Conservation (phyloP, 202 grass and related monocot species). For the Hordeum pubiflorum region DNA sequence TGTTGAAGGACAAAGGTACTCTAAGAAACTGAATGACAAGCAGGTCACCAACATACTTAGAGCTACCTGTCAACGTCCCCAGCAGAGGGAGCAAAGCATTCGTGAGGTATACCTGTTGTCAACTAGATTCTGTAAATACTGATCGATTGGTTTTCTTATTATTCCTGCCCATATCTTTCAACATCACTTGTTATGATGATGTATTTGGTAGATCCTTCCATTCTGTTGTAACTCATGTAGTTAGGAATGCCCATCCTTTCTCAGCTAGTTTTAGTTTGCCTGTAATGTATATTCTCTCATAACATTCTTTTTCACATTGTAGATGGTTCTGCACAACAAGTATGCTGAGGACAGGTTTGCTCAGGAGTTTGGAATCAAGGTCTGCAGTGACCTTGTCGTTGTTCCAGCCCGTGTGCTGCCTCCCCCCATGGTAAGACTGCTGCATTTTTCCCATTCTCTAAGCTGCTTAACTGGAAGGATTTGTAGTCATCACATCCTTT, state of each 20-base stretch:
- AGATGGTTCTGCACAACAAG: slow-evolving; percentile 60
- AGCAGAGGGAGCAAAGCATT: slow-evolving; percentile 52
- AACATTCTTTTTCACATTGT: background rate
- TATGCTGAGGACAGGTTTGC: slow-evolving; percentile 53
- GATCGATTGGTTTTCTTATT: background rate
- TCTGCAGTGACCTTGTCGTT: slow-evolving; percentile 41
- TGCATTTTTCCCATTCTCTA: background rate
- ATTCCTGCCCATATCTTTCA: background rate
- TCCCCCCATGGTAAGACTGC: slow-evolving; percentile 42
- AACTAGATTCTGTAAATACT: background rate
- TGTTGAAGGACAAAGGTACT: slow-evolving; percentile 61
- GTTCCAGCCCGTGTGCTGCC: slow-evolving; percentile 64
- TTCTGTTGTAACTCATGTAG: no score
- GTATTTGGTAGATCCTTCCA: background rate
- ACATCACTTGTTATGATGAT: background rate
- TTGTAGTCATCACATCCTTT: background rate
- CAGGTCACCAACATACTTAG: slow-evolving; percentile 63
- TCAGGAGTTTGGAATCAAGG: slow-evolving; percentile 57
- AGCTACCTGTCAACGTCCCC: slow-evolving; percentile 63
- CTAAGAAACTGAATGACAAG: slow-evolving; percentile 60
- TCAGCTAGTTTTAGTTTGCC: background rate
- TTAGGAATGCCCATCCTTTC: no score
- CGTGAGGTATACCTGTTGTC: slow-evolving; percentile 26
- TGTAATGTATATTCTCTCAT: background rate
- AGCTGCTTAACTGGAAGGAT: background rate